These are phyloP conservation scores for Malassezia psittaci DNA, from an alignment of 1,284 basidiomycete species.

Conservation along the genomic window DNA sequence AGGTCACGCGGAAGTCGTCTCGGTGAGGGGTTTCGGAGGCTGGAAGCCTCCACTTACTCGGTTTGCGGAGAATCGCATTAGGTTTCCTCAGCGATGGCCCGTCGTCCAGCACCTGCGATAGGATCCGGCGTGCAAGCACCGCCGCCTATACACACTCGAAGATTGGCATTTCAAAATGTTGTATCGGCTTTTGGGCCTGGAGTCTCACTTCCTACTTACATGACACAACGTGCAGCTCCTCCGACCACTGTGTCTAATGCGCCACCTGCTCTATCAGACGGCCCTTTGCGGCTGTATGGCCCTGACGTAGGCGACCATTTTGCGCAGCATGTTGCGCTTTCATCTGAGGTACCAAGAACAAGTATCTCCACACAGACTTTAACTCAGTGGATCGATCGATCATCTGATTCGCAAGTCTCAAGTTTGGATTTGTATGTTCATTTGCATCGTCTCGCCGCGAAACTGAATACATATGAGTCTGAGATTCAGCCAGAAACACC, in stretches of 20 bases:
- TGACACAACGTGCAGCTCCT: not conserved
- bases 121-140: not conserved
- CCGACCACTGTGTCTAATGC: not conserved
- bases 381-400: slow-evolving; percentile 4
- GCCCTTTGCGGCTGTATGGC: slow-evolving; percentile 2
- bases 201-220: not conserved
- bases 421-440: slow-evolving; percentile 9
- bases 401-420: not conserved
- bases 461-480: not conserved
- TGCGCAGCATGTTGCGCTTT: not conserved
- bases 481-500: no score
- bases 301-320: slow-evolving; percentile 13
- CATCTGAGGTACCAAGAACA: not conserved
- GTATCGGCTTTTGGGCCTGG: not conserved
- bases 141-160: not conserved
- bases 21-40: not conserved
- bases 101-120: not conserved
- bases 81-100: not conserved
- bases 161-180: not conserved
- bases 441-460: not conserved
- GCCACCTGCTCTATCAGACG: not conserved
- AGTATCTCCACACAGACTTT: not conserved
- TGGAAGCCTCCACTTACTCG: not conserved
- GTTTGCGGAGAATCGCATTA: not conserved
- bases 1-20: slow-evolving; percentile 8